phyloP scores from a whole-genome alignment of 2,329 filamentous ascomycete genomes.

The Fusarium sp. region DNA sequence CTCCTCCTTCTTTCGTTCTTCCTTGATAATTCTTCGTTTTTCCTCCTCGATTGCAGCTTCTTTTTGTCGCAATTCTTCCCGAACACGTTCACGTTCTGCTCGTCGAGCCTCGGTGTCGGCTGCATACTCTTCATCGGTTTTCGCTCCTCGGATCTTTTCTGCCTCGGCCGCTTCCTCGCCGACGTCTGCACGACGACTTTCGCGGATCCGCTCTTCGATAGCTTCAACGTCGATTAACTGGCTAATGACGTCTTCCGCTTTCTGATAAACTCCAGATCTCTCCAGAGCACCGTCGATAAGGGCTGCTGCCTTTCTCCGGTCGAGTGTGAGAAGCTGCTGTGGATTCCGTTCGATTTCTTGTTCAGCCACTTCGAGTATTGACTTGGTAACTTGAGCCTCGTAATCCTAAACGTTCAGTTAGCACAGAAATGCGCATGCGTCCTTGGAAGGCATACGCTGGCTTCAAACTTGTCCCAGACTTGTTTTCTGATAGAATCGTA shows the following conservation, averaged over 20 bases:
- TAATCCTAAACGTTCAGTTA: constrained; percentile 67
- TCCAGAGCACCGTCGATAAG: constrained; percentile 84
- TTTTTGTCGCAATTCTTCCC: constrained; percentile 70
- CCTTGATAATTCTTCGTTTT: constrained; percentile 68
- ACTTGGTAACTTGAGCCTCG: constrained; percentile 74
- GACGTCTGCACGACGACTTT: constrained; percentile 75
- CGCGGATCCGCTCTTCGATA: constrained; percentile 78
- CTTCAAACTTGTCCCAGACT: constrained; percentile 80
- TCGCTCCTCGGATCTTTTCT: constrained; percentile 74
- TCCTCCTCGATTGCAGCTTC: constrained; percentile 73
- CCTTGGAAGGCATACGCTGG: constrained; percentile 66
- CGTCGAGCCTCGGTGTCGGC: constrained; percentile 73
- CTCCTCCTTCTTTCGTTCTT: constrained; percentile 66
- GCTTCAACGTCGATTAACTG: constrained; percentile 75
- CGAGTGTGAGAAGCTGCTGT: constrained; percentile 76
- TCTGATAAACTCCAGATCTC: constrained; percentile 80
- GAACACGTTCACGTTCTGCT: constrained; percentile 71
- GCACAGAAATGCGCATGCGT: constrained; percentile 40
- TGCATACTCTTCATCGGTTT: constrained; percentile 80
- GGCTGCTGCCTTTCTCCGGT: constrained; percentile 78
- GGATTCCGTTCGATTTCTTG: constrained; percentile 82
- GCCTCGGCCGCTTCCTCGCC: constrained; percentile 76
- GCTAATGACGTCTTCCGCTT: constrained; percentile 76
- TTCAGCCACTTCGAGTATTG: constrained; percentile 77
- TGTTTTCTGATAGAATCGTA: constrained; percentile 84